These are phyloP conservation scores for Rhododendron simsii DNA, from an alignment of 148 eudicot genomes.

Conservation along the genomic window DNA sequence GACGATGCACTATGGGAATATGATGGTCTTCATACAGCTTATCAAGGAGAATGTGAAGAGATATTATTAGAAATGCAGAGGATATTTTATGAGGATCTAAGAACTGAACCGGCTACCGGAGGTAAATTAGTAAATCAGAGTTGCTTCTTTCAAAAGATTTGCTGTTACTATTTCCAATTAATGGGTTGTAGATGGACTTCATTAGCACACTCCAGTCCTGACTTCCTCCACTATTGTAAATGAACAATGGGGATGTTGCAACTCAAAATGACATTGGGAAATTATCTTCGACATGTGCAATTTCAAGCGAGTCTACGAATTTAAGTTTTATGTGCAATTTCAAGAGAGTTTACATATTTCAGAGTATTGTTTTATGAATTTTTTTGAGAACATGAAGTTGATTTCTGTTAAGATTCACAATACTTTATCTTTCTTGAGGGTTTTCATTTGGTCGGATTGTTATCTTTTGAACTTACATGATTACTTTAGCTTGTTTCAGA, in stretches of 20 bases:
- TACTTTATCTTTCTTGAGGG: neutral
- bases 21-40: slow-evolving; percentile 64
- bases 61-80: slow-evolving; percentile 88
- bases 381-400: neutral
- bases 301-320: neutral
- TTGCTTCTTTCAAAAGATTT: neutral
- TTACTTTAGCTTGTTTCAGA: slow-evolving; percentile 36
- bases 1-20: slow-evolving; percentile 85
- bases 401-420: neutral
- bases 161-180: neutral
- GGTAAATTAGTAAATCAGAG: slow-evolving; percentile 42
- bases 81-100: slow-evolving; percentile 78
- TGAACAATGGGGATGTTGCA: neutral
- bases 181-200: neutral
- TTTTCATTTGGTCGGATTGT: neutral
- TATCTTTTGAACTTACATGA: slow-evolving; percentile 13
- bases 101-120: slow-evolving; percentile 23
- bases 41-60: slow-evolving; percentile 87
- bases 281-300: neutral
- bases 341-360: neutral
- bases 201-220: neutral
- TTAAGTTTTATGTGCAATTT: neutral
- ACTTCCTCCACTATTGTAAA: neutral
- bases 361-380: neutral
- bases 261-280: neutral